These are phyloP conservation scores for Strobilomyces confusus DNA, from an alignment of 768 basidiomycete species.

Conservation along the genomic window DNA sequence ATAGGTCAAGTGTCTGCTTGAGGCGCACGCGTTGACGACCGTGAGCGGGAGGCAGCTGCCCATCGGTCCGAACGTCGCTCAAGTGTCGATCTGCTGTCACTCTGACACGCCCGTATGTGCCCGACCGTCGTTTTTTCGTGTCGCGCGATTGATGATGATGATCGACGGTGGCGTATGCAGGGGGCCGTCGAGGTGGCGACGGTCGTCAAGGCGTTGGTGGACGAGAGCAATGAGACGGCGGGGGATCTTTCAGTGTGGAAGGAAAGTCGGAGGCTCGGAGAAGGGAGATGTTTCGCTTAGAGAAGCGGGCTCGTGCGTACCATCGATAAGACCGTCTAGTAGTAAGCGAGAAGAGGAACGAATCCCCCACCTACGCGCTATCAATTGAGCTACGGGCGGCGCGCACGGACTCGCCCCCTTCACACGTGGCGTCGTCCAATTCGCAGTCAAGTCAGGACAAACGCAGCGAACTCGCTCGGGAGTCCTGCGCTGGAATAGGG, in stretches of 20 bases:
- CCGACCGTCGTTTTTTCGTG: neutral
- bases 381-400: too few relatives aligned
- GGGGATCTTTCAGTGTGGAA: conserved; percentile 23
- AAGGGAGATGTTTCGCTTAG: too few relatives aligned
- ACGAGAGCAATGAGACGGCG: conserved; percentile 43
- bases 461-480: too few relatives aligned
- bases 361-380: too few relatives aligned
- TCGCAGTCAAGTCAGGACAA: too few relatives aligned
- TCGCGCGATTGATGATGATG: neutral
- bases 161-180: conserved; percentile 24
- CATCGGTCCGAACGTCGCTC: conserved; percentile 39
- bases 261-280: too few relatives aligned
- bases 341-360: too few relatives aligned
- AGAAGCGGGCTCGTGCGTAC: too few relatives aligned
- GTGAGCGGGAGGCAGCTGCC: conserved; percentile 38
- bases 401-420: too few relatives aligned
- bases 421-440: too few relatives aligned
- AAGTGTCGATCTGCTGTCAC: conserved; percentile 63
- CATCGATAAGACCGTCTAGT: too few relatives aligned
- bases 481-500: too few relatives aligned
- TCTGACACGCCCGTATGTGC: conserved; percentile 57
- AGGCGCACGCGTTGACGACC: conserved; percentile 46
- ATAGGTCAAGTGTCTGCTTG: conserved; percentile 43
- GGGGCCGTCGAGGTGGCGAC: conserved; percentile 50
- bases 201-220: conserved; percentile 52